Base-by-base conservation (phyloP, 2,329 filamentous ascomycete genomes). In the Fusarium verrucosum region DNA sequence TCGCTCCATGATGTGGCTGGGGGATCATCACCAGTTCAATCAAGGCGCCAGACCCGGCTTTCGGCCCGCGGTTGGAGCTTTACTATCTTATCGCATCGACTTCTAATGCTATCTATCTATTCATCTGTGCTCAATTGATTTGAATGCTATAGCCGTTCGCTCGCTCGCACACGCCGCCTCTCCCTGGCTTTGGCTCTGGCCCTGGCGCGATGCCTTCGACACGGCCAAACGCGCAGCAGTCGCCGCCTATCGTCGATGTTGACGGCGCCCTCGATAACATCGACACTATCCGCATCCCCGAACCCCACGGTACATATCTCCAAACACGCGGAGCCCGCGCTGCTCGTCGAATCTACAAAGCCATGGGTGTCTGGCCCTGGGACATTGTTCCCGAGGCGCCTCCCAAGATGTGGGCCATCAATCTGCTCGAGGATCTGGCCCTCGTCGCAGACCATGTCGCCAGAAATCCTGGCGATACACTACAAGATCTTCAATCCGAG, bases 351-450 rank as follows among this genome's bases (percentile, higher is more conserved):
- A 72, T 72, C 35, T 71, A 69, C 46, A 65, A 66, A 37, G 70
- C 68, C 25, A 68, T 72, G 65, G 67, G 68, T 38, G 70, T 72
- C 30, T 72, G 70, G 70, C 70, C 70, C 33, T 72, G 70, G 70
- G 70, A 72, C 25, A 72, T 72, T 23, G 70, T 72, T 36, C 70
- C 70, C 19, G 70, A 72, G 52, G 64, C 70, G 26, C 70, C 70
- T n/a, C 70, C 70, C 2, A 72, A 72, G 60, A 70, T 72, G 62
- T 72, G 70, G 70, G 70, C 70, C 26, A 72, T 72, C 32, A 71
- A 72, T 58, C 41, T 72, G 22, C 57, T 72, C n/a, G 70, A 72
- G 58, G 70, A 72, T 14, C 66, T 72, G 10, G 67, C 70, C 17
- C 65, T 72, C 16, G 68, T 72, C 50, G 66, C 69, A 38, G 70